These are phyloP conservation scores for Hymenoscyphus repandus DNA, from an alignment of 2,329 filamentous ascomycete species.

Conservation along the genomic window DNA sequence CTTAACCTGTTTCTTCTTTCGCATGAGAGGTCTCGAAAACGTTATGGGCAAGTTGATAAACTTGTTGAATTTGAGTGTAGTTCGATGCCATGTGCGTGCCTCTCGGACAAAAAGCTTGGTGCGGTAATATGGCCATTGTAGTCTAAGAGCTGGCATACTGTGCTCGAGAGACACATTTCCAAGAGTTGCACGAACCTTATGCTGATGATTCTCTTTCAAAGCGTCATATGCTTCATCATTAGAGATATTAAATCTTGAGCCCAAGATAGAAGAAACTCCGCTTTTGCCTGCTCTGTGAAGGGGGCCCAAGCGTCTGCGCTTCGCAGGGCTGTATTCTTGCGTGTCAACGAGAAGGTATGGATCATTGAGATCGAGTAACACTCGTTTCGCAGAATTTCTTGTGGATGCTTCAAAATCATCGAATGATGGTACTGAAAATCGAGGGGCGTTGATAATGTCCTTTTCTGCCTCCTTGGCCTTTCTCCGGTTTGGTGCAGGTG, in stretches of 20 bases:
- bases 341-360: conserved; percentile 81
- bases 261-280: conserved; percentile 66
- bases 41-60: conserved; percentile 62
- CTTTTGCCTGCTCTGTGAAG: conserved; percentile 63
- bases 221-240: conserved; percentile 95
- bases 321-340: conserved; percentile 58
- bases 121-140: conserved; percentile 95
- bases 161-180: conserved; percentile 92
- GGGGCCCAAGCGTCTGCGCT: conserved; percentile 48
- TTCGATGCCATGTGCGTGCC: conserved; percentile 79
- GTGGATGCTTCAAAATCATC: conserved; percentile 76
- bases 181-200: conserved; percentile 88
- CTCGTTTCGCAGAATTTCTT: conserved; percentile 67
- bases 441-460: conserved; percentile 52
- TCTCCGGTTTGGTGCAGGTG: conserved; percentile 57
- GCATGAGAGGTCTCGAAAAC: conserved; percentile 65
- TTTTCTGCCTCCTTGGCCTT: conserved; percentile 51
- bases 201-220: conserved; percentile 93
- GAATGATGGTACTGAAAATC: conserved; percentile 64
- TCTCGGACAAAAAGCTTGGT: conserved; percentile 70
- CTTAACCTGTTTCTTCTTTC: conserved; percentile 80
- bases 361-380: conserved; percentile 83
- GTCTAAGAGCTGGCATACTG: conserved; percentile 81
- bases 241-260: conserved; percentile 86
- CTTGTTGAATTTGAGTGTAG: conserved; percentile 66